Percentiles rank a stretch among this genome's conserved stretches.
phyloP scores from a whole-genome alignment of 208 protist genomes.

The Leptomonas pyrrhocoris region DNA sequence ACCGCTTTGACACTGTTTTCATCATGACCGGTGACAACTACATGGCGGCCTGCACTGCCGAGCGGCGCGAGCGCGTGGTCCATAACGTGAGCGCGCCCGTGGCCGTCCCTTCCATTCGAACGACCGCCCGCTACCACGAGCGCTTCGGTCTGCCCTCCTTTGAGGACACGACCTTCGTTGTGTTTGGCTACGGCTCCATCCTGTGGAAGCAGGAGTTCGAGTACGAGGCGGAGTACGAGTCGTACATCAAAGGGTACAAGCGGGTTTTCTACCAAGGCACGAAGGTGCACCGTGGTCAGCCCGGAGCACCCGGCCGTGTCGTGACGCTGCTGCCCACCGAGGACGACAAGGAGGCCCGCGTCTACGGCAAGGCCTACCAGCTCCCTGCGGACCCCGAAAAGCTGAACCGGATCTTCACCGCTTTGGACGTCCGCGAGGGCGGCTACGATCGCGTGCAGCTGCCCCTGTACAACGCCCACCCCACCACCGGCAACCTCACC shows the following conservation, averaged over 20 bases:
- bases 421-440: conserved; percentile 70
- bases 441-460: conserved; percentile 70
- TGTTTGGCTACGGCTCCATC: conserved; percentile 89
- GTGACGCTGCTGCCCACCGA: conserved; percentile 69
- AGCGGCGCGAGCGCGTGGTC: background rate
- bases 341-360: conserved; percentile 40
- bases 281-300: conserved; percentile 72
- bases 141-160: conserved; percentile 46
- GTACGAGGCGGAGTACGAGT: conserved; percentile 58
- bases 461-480: conserved; percentile 43
- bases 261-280: conserved; percentile 86
- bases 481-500: conserved; percentile 24
- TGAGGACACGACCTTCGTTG: conserved; percentile 54
- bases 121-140: conserved; percentile 31
- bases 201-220: conserved; percentile 90
- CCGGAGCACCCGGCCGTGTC: conserved; percentile 67
- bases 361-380: conserved; percentile 80
- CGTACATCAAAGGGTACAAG: conserved; percentile 67
- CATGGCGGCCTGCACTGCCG: background rate
- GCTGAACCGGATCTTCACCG: conserved; percentile 52
- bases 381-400: conserved; percentile 62
- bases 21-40: conserved; percentile 18
- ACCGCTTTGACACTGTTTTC: conserved; percentile 1
- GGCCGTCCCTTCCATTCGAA: too few relatives aligned
- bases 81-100: background rate